phyloP scores from a whole-genome alignment of 345 rosid species.

The Erodium maritimum region DNA sequence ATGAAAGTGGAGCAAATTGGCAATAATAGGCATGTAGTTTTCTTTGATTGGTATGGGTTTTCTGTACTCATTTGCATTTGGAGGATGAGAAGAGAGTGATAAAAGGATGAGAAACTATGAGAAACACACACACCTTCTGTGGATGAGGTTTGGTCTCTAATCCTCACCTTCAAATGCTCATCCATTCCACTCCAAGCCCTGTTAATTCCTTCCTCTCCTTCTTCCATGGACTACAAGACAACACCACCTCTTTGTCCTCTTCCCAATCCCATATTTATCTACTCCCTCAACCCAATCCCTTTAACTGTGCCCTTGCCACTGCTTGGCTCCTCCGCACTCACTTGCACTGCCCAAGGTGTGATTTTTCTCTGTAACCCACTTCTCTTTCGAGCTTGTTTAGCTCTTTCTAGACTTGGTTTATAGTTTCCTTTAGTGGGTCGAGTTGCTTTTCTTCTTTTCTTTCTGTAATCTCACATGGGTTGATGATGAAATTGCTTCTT shows the following conservation, averaged over 20 bases:
- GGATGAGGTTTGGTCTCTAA: slow-evolving; percentile 32
- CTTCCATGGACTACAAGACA: background rate
- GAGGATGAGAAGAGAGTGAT: slow-evolving; percentile 19
- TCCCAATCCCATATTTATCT: background rate
- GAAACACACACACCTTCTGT: slow-evolving; percentile 38
- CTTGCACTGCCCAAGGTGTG: background rate
- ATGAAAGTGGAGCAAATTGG: background rate
- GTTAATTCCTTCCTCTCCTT: background rate
- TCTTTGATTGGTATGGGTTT: background rate
- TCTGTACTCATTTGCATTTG: background rate
- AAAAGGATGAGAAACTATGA: slow-evolving; percentile 18
- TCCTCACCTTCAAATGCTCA: slow-evolving; percentile 53
- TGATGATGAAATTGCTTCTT: background rate
- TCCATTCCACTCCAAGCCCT: slow-evolving; percentile 16
- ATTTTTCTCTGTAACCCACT: background rate
- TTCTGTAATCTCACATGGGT: background rate
- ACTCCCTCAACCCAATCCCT: background rate
- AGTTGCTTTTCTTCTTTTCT: background rate
- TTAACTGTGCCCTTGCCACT: background rate
- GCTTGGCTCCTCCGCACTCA: background rate
- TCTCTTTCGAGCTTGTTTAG: background rate
- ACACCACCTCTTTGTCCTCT: background rate
- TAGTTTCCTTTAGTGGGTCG: background rate
- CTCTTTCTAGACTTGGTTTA: background rate
- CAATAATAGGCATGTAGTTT: background rate